These are phyloP conservation scores for Hibiscus tridactylites DNA, from an alignment of 345 rosid species.

Conservation along the genomic window DNA sequence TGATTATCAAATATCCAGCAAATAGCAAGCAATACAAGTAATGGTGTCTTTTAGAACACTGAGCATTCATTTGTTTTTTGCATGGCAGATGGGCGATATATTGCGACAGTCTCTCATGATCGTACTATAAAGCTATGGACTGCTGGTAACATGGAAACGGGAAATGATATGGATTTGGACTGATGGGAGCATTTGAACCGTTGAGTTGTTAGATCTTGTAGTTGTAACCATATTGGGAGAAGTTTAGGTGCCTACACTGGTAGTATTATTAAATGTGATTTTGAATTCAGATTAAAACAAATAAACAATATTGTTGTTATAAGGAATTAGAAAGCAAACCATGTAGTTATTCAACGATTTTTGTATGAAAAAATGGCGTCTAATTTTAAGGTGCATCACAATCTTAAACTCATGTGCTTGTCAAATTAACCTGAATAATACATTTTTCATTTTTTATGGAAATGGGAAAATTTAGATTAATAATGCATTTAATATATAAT, in stretches of 20 bases:
- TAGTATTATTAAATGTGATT: too few relatives aligned
- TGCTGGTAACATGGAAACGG: neutral
- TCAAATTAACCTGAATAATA: too few relatives aligned
- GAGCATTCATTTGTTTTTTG: neutral
- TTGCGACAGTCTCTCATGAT: conserved; percentile 17
- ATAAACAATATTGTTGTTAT: neutral
- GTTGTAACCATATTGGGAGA: neutral
- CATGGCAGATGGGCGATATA: conserved; percentile 7
- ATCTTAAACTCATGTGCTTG: too few relatives aligned
- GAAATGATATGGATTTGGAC: conserved; percentile 12
- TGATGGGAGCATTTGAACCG: neutral
- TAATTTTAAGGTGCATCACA: too few relatives aligned
- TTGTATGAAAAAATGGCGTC: too few relatives aligned
- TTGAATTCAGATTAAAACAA: neutral
- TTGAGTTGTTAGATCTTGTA: neutral
- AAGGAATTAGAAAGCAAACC: too few relatives aligned
- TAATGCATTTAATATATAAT: too few relatives aligned
- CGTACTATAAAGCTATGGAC: conserved; percentile 17
- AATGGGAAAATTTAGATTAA: too few relatives aligned
- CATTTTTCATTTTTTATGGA: too few relatives aligned
- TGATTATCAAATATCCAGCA: neutral
- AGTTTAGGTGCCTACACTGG: neutral
- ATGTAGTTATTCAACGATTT: too few relatives aligned
- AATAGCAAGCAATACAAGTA: neutral
- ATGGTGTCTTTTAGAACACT: neutral